phyloP scores from a whole-genome alignment of 1,284 basidiomycete genomes.

The Ceratobasidium sp. region DNA sequence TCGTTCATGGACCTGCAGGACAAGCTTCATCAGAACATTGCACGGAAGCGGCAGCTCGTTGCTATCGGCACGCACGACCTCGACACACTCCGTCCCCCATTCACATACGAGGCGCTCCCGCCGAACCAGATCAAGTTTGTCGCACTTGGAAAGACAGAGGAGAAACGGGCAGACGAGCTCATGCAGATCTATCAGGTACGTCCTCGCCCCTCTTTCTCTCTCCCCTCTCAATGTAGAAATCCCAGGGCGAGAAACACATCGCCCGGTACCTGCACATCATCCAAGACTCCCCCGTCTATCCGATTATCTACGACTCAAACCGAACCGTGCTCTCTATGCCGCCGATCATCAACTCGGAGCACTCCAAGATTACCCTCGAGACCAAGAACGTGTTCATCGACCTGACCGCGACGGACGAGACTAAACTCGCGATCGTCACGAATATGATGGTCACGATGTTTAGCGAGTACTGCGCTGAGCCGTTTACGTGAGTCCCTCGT shows the following conservation, averaged over 20 bases:
- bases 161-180: slow-evolving; percentile 82
- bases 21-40: slow-evolving; percentile 97
- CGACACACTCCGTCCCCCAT: slow-evolving; percentile 87
- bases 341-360: slow-evolving; percentile 97
- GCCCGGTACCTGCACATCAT: slow-evolving; percentile 92
- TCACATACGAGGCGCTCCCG: slow-evolving; percentile 90
- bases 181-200: slow-evolving; percentile 91
- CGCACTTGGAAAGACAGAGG: slow-evolving; percentile 81
- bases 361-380: slow-evolving; percentile 96
- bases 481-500: slow-evolving; percentile 79
- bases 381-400: slow-evolving; percentile 98
- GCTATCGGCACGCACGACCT: slow-evolving; percentile 98
- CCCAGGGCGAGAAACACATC: slow-evolving; percentile 92
- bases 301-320: slow-evolving; percentile 94
- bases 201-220: slow-evolving; percentile 23
- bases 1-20: slow-evolving; percentile 99
- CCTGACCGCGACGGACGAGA: slow-evolving; percentile 96
- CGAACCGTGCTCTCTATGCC: slow-evolving; percentile 95
- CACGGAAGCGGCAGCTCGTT: slow-evolving; percentile 89
- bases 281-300: slow-evolving; percentile 94
- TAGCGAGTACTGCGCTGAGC: slow-evolving; percentile 92
- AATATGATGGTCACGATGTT: slow-evolving; percentile 98
- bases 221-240: background rate
- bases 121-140: slow-evolving; percentile 92
- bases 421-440: slow-evolving; percentile 94